Percentiles rank a stretch among this genome's conserved stretches.
These are phyloP conservation scores for Nemania bipapillata DNA, from an alignment of 2,329 filamentous ascomycete genomes.

Conservation along the genomic window DNA sequence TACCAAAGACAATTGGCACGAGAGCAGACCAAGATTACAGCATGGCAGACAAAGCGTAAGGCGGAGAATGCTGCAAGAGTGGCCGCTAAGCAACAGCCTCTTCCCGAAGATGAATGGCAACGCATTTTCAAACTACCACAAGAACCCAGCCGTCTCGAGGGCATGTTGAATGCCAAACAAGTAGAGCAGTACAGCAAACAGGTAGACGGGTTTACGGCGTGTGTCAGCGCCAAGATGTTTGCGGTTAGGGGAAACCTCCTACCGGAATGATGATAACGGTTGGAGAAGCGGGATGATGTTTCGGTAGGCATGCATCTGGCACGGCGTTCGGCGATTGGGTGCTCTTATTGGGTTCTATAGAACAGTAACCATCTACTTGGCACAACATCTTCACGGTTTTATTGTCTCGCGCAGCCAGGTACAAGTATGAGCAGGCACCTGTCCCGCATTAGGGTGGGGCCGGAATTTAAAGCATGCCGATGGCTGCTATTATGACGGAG, in stretches of 20 bases:
- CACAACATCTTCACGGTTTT: conserved; percentile 22
- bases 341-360: conserved; percentile 44
- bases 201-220: conserved; percentile 93
- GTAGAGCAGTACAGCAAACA: conserved; percentile 98
- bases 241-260: conserved; percentile 80
- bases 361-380: conserved; percentile 33
- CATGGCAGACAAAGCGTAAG: conserved; percentile 97
- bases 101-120: conserved; percentile 98
- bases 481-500: conserved; percentile 16
- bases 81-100: conserved; percentile 84
- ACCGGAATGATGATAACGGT: conserved; percentile 59
- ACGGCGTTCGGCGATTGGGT: conserved; percentile 51
- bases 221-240: conserved; percentile 97
- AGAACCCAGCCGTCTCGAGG: conserved; percentile 91
- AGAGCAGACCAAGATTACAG: conserved; percentile 94
- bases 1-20: conserved; percentile 93
- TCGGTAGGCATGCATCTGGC: conserved; percentile 50
- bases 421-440: conserved; percentile 16
- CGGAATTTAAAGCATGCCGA: conserved; percentile 15
- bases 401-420: conserved; percentile 23
- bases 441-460: conserved; percentile 6
- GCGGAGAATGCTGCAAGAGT: conserved; percentile 88
- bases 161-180: conserved; percentile 93
- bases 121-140: conserved; percentile 96
- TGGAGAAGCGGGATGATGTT: conserved; percentile 38